A percentile compares a stretch with the other conserved stretches of the same genome.
Evolutionary conservation across 2,329 filamentous ascomycete species (phyloP).

Genomic region (Hypoxylon sp.): DNA sequence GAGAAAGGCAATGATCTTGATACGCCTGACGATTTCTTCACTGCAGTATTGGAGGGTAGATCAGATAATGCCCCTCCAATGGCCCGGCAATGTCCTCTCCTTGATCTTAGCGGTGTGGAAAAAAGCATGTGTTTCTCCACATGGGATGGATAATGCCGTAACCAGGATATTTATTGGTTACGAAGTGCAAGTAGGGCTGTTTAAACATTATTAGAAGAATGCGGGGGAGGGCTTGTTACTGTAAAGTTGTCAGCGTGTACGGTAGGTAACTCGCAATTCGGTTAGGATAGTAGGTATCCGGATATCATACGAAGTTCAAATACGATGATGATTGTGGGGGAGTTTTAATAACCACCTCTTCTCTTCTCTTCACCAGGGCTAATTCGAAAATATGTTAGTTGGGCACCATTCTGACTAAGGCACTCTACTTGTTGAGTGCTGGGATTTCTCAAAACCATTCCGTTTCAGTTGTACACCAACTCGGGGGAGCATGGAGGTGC

Average conservation of each 20-base stretch:
- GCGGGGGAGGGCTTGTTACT: conserved; percentile 22
- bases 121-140: conserved; percentile 11
- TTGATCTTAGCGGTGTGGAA: conserved; percentile 34
- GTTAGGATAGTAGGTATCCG: not conserved
- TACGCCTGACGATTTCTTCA: conserved; percentile 25
- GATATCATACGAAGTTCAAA: too few species aligned
- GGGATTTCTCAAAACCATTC: conserved; percentile 5
- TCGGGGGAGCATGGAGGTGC: conserved; percentile 23
- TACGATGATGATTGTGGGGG: not conserved
- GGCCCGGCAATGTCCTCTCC: conserved; percentile 22
- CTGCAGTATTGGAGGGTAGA: conserved; percentile 8
- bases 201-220: conserved; percentile 13
- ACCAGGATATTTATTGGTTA: conserved; percentile 30
- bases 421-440: not conserved
- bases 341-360: not conserved
- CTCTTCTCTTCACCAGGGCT: not conserved
- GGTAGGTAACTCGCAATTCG: not conserved
- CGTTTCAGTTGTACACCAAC: conserved; percentile 22
- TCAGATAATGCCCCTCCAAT: conserved; percentile 28
- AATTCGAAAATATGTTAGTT: not conserved
- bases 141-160: conserved; percentile 25
- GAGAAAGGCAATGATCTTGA: conserved; percentile 36
- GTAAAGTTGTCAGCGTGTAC: not conserved
- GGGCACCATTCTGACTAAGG: not conserved
- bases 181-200: conserved; percentile 5